Percentiles rank a stretch among this genome's conserved stretches.
Evolutionary conservation across 2,329 filamentous ascomycete species (phyloP).

Genomic region (Teratosphaeria pseudoeucalypti): DNA sequence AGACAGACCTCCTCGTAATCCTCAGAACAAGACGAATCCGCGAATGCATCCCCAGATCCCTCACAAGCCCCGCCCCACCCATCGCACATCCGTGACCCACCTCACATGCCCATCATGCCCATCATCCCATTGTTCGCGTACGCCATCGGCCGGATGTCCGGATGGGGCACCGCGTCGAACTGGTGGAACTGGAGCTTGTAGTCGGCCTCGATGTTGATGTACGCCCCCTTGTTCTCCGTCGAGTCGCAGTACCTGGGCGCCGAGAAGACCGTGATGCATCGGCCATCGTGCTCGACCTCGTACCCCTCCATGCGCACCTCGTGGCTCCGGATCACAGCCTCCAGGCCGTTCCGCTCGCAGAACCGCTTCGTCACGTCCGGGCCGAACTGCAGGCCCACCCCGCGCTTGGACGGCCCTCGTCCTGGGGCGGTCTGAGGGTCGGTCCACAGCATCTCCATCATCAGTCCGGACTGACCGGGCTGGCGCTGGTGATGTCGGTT

Average conservation of each 20-base stretch:
- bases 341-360: constrained; percentile 89
- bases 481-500: constrained; percentile 85
- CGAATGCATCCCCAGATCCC: background rate
- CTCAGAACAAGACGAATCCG: background rate
- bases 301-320: constrained; percentile 99
- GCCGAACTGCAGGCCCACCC: constrained; percentile 92
- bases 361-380: constrained; percentile 93
- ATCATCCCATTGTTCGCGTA: constrained; percentile 78
- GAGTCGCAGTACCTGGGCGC: constrained; percentile 96
- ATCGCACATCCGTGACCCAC: background rate
- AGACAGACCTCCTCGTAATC: background rate
- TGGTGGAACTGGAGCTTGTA: constrained; percentile 87
- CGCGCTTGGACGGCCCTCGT: constrained; percentile 88
- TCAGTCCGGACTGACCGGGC: constrained; percentile 83
- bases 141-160: constrained; percentile 86
- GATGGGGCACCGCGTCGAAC: constrained; percentile 94
- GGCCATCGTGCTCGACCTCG: constrained; percentile 90
- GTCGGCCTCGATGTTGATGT: constrained; percentile 89
- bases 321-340: constrained; percentile 92
- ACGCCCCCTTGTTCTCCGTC: constrained; percentile 95
- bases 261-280: constrained; percentile 96
- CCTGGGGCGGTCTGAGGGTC: constrained; percentile 82
- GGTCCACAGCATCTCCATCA: constrained; percentile 99
- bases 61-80: background rate
- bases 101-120: constrained; percentile 48